phyloP scores from a whole-genome alignment of 768 basidiomycete species.

The Termitomyces titanicus region DNA sequence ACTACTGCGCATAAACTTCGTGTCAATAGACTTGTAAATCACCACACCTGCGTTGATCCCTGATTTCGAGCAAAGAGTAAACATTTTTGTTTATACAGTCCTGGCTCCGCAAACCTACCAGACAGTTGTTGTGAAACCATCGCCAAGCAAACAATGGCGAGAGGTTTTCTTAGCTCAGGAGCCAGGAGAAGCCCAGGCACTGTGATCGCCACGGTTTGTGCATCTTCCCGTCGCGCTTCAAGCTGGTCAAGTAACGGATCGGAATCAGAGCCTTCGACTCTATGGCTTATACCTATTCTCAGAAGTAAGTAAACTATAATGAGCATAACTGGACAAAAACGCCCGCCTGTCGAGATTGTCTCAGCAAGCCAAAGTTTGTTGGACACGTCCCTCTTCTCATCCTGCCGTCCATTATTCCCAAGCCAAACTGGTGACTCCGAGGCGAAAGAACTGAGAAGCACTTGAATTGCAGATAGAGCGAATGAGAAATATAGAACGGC shows the following conservation, averaged over 20 bases:
- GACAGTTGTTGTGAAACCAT: conserved; percentile 82
- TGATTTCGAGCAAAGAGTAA: conserved; percentile 19
- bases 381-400: conserved; percentile 45
- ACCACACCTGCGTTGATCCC: conserved; percentile 71
- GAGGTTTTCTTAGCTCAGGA: conserved; percentile 55
- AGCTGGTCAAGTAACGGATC: conserved; percentile 40
- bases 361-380: conserved; percentile 51
- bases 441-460: conserved; percentile 48
- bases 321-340: not conserved
- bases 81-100: not conserved
- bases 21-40: not conserved
- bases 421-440: conserved; percentile 77
- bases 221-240: conserved; percentile 22
- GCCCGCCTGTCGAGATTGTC: conserved; percentile 25
- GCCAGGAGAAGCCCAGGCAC: conserved; percentile 49
- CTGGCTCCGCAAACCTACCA: conserved; percentile 35
- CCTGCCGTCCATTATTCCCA: conserved; percentile 40
- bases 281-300: conserved; percentile 1
- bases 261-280: conserved; percentile 21
- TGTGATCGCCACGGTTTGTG: conserved; percentile 33
- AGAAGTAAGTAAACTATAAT: not conserved
- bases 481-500: conserved; percentile 63
- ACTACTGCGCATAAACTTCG: conserved; percentile 38
- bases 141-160: conserved; percentile 62
- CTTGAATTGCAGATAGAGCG: conserved; percentile 51